Percentiles rank a stretch among this genome's conserved stretches.
These are phyloP conservation scores for Chimonanthus praecox DNA, from an alignment of 164 flowering plant genomes.

Conservation along the genomic window DNA sequence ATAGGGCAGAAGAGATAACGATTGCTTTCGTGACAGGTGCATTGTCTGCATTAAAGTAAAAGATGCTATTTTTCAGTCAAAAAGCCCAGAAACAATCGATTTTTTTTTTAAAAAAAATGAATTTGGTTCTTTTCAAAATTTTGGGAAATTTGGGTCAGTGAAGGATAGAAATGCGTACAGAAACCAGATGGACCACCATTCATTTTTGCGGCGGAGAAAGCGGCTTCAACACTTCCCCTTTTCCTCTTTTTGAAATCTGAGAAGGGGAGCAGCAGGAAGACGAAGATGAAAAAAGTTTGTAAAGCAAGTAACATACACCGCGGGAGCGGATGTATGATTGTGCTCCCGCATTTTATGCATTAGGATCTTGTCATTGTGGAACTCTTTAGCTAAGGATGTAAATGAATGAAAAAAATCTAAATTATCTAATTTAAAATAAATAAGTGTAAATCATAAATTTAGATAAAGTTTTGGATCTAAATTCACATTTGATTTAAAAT, in stretches of 20 bases:
- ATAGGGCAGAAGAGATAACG: constrained; percentile 50
- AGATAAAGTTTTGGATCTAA: too few species aligned
- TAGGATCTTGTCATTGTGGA: too few species aligned
- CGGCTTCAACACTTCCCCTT: neutral
- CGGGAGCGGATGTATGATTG: too few species aligned
- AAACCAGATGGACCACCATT: constrained; percentile 98
- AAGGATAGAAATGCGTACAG: constrained; percentile 36
- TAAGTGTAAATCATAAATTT: too few species aligned
- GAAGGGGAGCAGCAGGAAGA: neutral
- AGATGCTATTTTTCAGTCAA: neutral
- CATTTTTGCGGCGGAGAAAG: constrained; percentile 43
- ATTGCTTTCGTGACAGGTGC: constrained; percentile 75
- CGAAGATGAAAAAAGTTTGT: neutral
- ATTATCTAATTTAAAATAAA: too few species aligned
- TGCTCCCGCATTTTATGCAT: too few species aligned
- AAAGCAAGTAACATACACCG: too few species aligned
- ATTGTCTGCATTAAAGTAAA: constrained; percentile 46
- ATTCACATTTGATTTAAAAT: too few species aligned
- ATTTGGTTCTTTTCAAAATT: neutral
- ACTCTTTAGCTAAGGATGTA: too few species aligned
- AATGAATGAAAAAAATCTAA: too few species aligned
- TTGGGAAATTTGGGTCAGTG: neutral
- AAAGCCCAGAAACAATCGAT: neutral
- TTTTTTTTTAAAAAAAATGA: too few species aligned
- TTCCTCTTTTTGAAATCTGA: neutral